Conservation (phyloP, 2,329 filamentous ascomycete genomes). For the Aureobasidium mangrovei region DNA sequence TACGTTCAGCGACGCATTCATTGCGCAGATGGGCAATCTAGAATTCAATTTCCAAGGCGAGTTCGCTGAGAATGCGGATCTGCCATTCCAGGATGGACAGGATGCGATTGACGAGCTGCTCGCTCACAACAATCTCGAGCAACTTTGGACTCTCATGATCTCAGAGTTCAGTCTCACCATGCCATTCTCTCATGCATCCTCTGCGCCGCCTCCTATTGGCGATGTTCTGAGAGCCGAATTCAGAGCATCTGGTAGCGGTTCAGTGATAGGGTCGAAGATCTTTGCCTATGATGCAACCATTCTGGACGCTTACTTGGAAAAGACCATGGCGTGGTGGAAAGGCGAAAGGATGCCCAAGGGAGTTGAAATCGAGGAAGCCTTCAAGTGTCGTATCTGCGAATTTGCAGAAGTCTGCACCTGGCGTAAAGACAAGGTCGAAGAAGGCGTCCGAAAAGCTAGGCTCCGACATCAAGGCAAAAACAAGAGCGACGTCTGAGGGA, state of each 20-base stretch:
- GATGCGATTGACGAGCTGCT: conserved; percentile 45
- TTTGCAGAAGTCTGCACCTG: conserved; percentile 73
- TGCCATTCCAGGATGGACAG: conserved; percentile 25
- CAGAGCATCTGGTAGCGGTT: conserved; percentile 38
- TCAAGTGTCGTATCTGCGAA: conserved; percentile 79
- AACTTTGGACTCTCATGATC: conserved; percentile 57
- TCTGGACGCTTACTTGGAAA: conserved; percentile 57
- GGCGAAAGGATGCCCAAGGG: conserved; percentile 64
- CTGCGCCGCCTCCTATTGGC: conserved; percentile 42
- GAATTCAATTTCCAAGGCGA: conserved; percentile 42
- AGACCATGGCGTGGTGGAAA: conserved; percentile 80
- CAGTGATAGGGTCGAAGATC: conserved; percentile 48
- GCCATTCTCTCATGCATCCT: conserved; percentile 39
- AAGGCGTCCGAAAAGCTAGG: conserved; percentile 33
- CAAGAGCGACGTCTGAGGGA: conserved; percentile 15
- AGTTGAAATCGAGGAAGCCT: conserved; percentile 74
- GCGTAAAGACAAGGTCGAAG: conserved; percentile 61
- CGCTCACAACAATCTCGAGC: conserved; percentile 49
- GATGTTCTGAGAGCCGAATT: conserved; percentile 51
- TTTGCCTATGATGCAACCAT: conserved; percentile 58
- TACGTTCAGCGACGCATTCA: conserved; percentile 68
- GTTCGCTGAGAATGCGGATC: conserved; percentile 33
- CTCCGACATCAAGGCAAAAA: conserved; percentile 10
- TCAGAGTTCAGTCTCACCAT: conserved; percentile 44
- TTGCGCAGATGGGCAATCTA: conserved; percentile 62